phyloP scores from a whole-genome alignment of 345 rosid species.

The Kernera saxatilis region DNA sequence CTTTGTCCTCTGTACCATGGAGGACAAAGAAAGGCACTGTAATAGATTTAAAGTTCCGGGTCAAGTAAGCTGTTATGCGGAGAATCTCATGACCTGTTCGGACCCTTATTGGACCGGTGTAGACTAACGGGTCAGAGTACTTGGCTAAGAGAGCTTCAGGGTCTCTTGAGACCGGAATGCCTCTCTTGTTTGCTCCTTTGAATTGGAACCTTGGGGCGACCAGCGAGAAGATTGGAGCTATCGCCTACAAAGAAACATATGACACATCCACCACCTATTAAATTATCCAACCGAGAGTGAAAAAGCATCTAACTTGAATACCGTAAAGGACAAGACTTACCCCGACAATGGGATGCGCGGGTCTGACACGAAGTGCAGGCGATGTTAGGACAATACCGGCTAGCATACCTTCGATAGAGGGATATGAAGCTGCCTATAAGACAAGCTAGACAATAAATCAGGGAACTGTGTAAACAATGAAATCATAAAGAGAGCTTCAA shows the following conservation, averaged over 20 bases:
- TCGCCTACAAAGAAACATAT: conserved; percentile 47
- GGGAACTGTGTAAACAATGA: not conserved
- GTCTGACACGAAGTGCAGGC: conserved; percentile 93
- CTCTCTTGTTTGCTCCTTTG: conserved; percentile 98
- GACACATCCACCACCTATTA: not conserved
- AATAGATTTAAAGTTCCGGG: conserved; percentile 56
- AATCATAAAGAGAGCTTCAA: not conserved
- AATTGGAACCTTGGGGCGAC: conserved; percentile 79
- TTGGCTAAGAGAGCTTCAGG: conserved; percentile 88
- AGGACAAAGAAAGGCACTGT: conserved; percentile 86
- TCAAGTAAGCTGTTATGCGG: conserved; percentile 71
- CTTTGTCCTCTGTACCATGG: conserved; percentile 90
- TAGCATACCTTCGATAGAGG: conserved; percentile 53
- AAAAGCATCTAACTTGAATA: not conserved
- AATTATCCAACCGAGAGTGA: not conserved
- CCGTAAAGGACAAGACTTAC: conserved; percentile 34
- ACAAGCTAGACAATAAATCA: conserved; percentile 1
- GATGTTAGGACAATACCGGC: conserved; percentile 84
- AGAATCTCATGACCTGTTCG: conserved; percentile 94
- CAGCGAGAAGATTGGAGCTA: conserved; percentile 88
- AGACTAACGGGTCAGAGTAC: conserved; percentile 90
- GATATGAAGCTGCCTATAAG: conserved; percentile 62
- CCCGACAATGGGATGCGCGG: conserved; percentile 94
- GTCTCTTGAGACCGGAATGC: conserved; percentile 93
- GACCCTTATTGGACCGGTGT: conserved; percentile 95